Evolutionary conservation across 805 yeast species (phyloP).

Genomic region (Helenozyma rhizophorensis): DNA sequence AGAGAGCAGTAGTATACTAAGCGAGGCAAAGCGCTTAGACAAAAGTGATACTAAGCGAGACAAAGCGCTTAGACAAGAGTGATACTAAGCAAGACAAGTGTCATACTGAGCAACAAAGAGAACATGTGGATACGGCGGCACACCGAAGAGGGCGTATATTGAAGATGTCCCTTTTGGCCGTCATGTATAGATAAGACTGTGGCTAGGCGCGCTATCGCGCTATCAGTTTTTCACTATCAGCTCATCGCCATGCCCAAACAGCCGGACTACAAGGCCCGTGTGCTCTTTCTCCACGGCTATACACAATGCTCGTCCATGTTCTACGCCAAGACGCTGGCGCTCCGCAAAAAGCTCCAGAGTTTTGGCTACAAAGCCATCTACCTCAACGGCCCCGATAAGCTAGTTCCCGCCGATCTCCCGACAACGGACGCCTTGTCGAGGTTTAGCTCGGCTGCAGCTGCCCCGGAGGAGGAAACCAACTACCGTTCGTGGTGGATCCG

Average conservation of each 20-base stretch:
- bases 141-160: too few species aligned
- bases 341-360: constrained; percentile 68
- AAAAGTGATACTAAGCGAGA: too few species aligned
- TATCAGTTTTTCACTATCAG: too few species aligned
- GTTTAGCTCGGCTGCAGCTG: constrained; percentile 39
- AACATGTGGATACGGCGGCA: too few species aligned
- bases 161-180: too few species aligned
- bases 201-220: too few species aligned
- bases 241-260: not conserved
- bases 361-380: constrained; percentile 68
- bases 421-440: constrained; percentile 55
- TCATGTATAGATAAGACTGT: too few species aligned
- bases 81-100: too few species aligned
- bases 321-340: constrained; percentile 84
- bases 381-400: constrained; percentile 69
- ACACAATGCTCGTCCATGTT: constrained; percentile 80
- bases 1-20: too few species aligned
- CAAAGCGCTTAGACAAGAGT: too few species aligned
- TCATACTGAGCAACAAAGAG: too few species aligned
- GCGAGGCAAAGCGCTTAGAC: too few species aligned
- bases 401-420: constrained; percentile 71
- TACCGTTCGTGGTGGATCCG: constrained; percentile 78
- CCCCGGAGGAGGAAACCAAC: constrained; percentile 23
- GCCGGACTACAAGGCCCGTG: constrained; percentile 34
- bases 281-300: constrained; percentile 89